These are phyloP conservation scores for Elsinoe ampelina DNA, from an alignment of 2,329 filamentous ascomycete species.

Conservation along the genomic window DNA sequence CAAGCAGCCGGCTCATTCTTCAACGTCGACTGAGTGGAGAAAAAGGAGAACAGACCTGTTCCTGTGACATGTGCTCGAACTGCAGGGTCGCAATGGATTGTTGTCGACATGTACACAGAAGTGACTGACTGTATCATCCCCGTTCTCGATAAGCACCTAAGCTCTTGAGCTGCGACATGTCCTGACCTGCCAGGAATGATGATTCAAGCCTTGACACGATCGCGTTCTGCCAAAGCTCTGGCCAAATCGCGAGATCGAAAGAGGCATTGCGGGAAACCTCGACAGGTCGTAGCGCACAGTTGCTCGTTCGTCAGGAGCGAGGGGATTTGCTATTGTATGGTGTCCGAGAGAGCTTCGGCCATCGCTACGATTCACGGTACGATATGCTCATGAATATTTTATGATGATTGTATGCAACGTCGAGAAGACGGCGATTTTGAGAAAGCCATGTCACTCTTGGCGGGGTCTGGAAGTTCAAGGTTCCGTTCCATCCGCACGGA, in stretches of 20 bases:
- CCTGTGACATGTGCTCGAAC: background rate
- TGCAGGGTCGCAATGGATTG: background rate
- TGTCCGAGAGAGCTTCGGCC: too few relatives aligned
- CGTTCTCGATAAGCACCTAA: background rate
- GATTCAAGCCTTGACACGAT: too few relatives aligned
- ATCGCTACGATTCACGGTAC: background rate
- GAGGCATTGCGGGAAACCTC: too few relatives aligned
- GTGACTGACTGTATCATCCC: background rate
- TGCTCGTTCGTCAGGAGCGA: too few relatives aligned
- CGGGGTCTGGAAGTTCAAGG: background rate
- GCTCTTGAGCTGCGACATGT: background rate
- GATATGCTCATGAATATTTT: background rate
- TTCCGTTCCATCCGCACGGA: background rate
- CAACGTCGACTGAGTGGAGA: slow-evolving; percentile 11
- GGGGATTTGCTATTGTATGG: too few relatives aligned
- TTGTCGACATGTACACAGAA: background rate
- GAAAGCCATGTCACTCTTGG: background rate
- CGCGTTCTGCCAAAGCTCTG: too few relatives aligned
- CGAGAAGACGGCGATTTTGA: too few relatives aligned
- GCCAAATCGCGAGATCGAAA: too few relatives aligned
- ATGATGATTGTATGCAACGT: too few relatives aligned
- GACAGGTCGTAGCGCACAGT: too few relatives aligned
- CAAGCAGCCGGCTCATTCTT: background rate
- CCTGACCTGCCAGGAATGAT: too few relatives aligned
- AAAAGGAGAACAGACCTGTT: slow-evolving; percentile 9